Evolutionary conservation across 2,329 filamentous ascomycete genomes (phyloP), one percentile per base, ranked within the genome.

Genomic region (Penicillium sp.): DNA sequence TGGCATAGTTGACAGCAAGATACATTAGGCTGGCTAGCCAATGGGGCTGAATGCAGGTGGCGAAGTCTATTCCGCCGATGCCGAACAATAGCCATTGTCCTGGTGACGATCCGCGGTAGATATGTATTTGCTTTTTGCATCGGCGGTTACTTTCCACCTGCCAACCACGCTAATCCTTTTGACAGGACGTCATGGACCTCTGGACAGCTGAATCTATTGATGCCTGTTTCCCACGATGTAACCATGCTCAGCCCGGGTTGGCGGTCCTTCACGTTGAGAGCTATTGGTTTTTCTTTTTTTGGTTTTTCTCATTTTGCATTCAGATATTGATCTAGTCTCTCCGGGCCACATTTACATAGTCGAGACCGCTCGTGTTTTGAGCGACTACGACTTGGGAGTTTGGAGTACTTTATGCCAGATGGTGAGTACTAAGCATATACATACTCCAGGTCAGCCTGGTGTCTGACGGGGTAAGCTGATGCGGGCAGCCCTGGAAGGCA

Each of bases 401-500:
- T n/a, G n/a, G n/a, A n/a, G n/a, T n/a, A n/a, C n/a, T n/a, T n/a
- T n/a, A n/a, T n/a, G n/a, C n/a, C n/a, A n/a, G n/a, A n/a, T n/a
- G n/a, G n/a, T n/a, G n/a, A n/a, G n/a, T n/a, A n/a, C n/a, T n/a
- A n/a, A n/a, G n/a, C n/a, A n/a, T n/a, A n/a, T n/a, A n/a, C n/a
- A n/a, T n/a, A n/a, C n/a, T n/a, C n/a, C n/a, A n/a, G n/a, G n/a
- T n/a, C 20, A 37, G 13, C 29, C 51, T 49, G 30, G 29, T 21
- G 45, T 45, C 36, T 40, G 23, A 33, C 29, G 30, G 24, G 37
- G 54, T 51, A 58, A 58, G 58, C 52, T 51, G 52, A 54, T 46
- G 36, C 39, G 34, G 46, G 41, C 23, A 51, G 32, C 24, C 32
- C 30, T 24, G 36, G 8, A 5, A 15, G 23, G 24, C 24, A 9